Evolutionary conservation across 2,329 filamentous ascomycete genomes (phyloP).

Genomic region (Exophiala sp.): DNA sequence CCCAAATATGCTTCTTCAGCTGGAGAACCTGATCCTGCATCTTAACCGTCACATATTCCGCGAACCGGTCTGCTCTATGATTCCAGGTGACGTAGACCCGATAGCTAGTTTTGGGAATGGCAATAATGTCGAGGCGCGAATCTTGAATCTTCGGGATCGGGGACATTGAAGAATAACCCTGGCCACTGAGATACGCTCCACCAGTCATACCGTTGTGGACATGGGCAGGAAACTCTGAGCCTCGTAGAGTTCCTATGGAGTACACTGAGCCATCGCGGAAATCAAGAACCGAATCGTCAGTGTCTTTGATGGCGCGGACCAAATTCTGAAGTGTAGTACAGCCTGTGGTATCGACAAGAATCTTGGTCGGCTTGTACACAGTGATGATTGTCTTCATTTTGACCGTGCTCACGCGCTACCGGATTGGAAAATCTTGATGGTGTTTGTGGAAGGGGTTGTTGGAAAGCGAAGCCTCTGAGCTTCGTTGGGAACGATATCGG

Average conservation of each 20-base stretch:
- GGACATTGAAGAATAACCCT: neutral
- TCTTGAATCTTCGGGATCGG: neutral
- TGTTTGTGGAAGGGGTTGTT: neutral
- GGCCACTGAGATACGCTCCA: neutral
- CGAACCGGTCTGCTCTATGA: too few relatives aligned
- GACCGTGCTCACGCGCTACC: too few relatives aligned
- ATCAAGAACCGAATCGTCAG: neutral
- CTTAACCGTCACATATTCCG: neutral
- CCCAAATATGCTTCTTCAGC: neutral
- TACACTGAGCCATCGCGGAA: neutral
- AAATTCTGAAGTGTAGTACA: neutral
- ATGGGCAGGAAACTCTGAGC: neutral
- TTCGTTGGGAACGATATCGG: too few relatives aligned
- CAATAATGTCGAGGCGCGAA: neutral
- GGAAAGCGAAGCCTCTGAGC: neutral
- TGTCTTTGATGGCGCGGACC: neutral
- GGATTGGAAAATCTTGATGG: neutral
- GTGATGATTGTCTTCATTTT: slow-evolving; percentile 1
- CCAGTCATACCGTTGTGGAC: neutral
- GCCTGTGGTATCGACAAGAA: slow-evolving; percentile 1
- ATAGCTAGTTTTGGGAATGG: neutral
- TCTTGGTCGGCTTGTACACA: slow-evolving; percentile 3
- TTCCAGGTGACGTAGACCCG: neutral
- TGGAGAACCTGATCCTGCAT: neutral
- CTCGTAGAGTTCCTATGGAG: neutral